A percentile compares a stretch with the other conserved stretches of the same genome.
phyloP scores from a whole-genome alignment of 768 basidiomycete genomes.

The Suillus subluteus region DNA sequence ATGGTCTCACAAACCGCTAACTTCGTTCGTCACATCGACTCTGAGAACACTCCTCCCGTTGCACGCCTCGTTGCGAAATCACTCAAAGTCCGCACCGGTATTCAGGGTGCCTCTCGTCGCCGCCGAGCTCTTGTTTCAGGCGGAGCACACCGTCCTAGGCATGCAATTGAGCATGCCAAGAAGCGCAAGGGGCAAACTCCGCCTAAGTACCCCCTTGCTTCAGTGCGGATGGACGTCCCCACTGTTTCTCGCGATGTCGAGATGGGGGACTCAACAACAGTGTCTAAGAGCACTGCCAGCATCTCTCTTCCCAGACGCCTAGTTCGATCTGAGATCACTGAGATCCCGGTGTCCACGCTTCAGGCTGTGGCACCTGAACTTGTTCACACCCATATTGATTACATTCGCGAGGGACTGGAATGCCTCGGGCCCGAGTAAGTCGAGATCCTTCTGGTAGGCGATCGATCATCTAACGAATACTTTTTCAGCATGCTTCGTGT shows the following conservation, averaged over 20 bases:
- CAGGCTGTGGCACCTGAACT: constrained; percentile 30
- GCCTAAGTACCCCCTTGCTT: constrained; percentile 17
- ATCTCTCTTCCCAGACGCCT: constrained; percentile 30
- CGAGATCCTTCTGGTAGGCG: not conserved
- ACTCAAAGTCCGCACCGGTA: constrained; percentile 30
- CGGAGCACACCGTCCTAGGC: constrained; percentile 34
- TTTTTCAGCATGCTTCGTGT: constrained; percentile 33
- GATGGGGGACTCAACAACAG: constrained; percentile 6
- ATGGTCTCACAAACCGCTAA: constrained; percentile 34
- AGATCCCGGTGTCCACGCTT: constrained; percentile 21
- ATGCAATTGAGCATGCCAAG: constrained; percentile 43
- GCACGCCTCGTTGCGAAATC: constrained; percentile 12
- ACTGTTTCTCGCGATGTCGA: constrained; percentile 15
- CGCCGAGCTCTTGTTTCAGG: constrained; percentile 42
- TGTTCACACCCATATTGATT: constrained; percentile 24
- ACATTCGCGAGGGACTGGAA: constrained; percentile 32
- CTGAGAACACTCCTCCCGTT: constrained; percentile 40
- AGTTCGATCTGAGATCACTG: constrained; percentile 21
- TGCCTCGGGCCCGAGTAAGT: constrained; percentile 34
- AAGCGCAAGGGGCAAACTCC: constrained; percentile 33
- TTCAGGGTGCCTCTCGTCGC: constrained; percentile 38
- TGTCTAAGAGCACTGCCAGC: constrained; percentile 14
- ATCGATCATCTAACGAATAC: constrained; percentile 16
- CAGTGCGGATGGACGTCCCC: constrained; percentile 35
- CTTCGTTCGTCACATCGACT: constrained; percentile 26